These are phyloP conservation scores for Sophora flavescens DNA, from an alignment of 306 rosid species.

Conservation along the genomic window DNA sequence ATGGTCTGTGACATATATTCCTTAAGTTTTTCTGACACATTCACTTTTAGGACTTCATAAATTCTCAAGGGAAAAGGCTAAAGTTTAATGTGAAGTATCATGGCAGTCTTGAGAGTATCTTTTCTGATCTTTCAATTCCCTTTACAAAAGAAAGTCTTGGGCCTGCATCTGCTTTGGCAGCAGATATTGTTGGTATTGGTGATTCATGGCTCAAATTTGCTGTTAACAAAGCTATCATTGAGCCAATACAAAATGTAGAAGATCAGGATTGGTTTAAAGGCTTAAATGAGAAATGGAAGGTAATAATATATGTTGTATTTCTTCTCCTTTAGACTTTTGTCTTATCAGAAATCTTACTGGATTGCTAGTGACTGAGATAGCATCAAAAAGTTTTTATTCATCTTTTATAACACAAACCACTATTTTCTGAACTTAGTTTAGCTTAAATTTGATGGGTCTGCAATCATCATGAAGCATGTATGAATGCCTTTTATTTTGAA, in stretches of 20 bases:
- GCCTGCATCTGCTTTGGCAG: slow-evolving; percentile 73
- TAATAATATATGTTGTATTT: slow-evolving; percentile 55
- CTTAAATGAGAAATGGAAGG: slow-evolving; percentile 89
- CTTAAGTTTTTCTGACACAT: background rate
- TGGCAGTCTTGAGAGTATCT: slow-evolving; percentile 72
- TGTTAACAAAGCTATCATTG: slow-evolving; percentile 68
- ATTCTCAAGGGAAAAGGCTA: slow-evolving; percentile 82
- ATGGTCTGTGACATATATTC: slow-evolving; percentile 58
- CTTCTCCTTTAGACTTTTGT: slow-evolving; percentile 23
- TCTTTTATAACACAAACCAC: slow-evolving; percentile 16
- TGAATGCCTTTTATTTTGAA: slow-evolving; percentile 18
- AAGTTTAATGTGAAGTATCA: slow-evolving; percentile 67
- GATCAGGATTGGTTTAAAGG: slow-evolving; percentile 89
- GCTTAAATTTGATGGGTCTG: slow-evolving; percentile 27
- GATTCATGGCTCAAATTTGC: slow-evolving; percentile 92
- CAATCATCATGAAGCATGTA: slow-evolving; percentile 15
- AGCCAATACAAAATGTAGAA: slow-evolving; percentile 77
- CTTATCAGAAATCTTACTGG: background rate
- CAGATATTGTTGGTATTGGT: slow-evolving; percentile 83
- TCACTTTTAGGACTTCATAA: slow-evolving; percentile 76
- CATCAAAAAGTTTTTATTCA: background rate
- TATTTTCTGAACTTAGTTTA: slow-evolving; percentile 32
- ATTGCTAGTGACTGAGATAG: background rate
- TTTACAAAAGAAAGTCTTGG: slow-evolving; percentile 57
- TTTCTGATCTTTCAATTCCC: slow-evolving; percentile 69